These are phyloP conservation scores for Penicillium ucsense DNA, from an alignment of 495 filamentous ascomycete genomes.

Conservation along the genomic window DNA sequence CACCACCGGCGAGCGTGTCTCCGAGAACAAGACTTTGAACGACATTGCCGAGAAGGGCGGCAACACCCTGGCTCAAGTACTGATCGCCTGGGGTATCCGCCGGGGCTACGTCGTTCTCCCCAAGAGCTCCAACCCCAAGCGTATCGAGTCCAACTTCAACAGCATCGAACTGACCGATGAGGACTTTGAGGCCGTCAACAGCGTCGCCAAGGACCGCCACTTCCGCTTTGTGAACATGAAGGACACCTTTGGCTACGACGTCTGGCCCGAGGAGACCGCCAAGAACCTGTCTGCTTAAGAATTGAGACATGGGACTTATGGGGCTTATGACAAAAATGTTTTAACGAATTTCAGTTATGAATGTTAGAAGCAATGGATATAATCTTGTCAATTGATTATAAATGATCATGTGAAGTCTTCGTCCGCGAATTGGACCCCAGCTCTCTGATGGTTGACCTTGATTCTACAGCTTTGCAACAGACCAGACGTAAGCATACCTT, in stretches of 20 bases:
- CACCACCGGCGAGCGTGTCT: constrained; percentile 53
- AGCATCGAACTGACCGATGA: constrained; percentile 45
- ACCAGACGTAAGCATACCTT: too few species aligned
- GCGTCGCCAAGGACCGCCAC: constrained; percentile 50
- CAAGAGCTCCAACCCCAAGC: constrained; percentile 54
- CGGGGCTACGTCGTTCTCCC: constrained; percentile 64
- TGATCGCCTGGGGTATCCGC: constrained; percentile 62
- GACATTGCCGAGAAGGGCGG: constrained; percentile 53
- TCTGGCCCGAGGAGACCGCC: constrained; percentile 39
- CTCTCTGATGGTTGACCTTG: too few species aligned
- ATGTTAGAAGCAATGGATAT: constrained; percentile 15
- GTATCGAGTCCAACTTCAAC: constrained; percentile 59
- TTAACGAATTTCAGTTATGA: constrained; percentile 11
- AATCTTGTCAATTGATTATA: background rate
- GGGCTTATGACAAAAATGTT: constrained; percentile 2
- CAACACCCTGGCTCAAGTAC: constrained; percentile 54
- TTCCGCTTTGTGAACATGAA: constrained; percentile 75
- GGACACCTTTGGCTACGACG: constrained; percentile 51
- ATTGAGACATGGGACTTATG: background rate
- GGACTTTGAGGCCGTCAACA: constrained; percentile 49
- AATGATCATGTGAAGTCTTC: too few species aligned
- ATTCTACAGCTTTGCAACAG: too few species aligned
- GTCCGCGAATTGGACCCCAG: too few species aligned
- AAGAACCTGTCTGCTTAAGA: constrained; percentile 29
- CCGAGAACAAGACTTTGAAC: constrained; percentile 49